Conservation (phyloP, 768 basidiomycete genomes). For the Tricholoma furcatifolium region DNA sequence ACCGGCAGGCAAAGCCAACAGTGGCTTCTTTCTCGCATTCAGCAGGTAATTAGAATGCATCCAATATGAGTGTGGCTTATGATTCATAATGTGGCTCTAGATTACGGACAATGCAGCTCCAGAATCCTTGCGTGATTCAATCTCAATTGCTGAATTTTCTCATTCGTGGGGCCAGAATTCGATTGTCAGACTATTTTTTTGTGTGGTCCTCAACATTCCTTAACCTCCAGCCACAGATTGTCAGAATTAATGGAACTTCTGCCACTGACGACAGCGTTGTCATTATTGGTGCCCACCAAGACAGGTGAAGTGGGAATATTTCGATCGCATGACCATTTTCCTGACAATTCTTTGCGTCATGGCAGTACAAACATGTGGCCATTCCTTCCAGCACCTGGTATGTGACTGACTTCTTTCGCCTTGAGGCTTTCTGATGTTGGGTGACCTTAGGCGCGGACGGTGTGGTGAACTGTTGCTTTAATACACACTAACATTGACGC, state of each 20-base stretch:
- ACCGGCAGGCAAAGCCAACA: conserved; percentile 74
- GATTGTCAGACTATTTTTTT: conserved; percentile 44
- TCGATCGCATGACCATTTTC: conserved; percentile 1
- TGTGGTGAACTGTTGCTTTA: conserved; percentile 21
- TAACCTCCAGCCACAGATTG: conserved; percentile 48
- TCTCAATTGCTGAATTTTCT: conserved; percentile 69
- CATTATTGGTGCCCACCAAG: conserved; percentile 80
- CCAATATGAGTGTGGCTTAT: not conserved
- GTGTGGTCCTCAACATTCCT: conserved; percentile 9
- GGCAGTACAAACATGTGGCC: conserved; percentile 75
- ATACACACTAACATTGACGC: conserved; percentile 22
- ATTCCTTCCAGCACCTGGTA: conserved; percentile 76
- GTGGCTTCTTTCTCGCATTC: conserved; percentile 72
- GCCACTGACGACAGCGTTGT: conserved; percentile 58
- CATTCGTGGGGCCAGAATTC: conserved; percentile 88
- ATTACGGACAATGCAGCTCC: conserved; percentile 65
- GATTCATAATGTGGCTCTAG: conserved; percentile 31
- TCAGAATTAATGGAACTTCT: conserved; percentile 73
- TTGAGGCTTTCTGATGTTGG: conserved; percentile 21
- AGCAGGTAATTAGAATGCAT: conserved; percentile 43
- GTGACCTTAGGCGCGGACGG: conserved; percentile 47
- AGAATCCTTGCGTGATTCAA: conserved; percentile 48
- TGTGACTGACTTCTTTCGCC: conserved; percentile 19
- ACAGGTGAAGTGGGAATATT: conserved; percentile 49
- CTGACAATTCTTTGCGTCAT: conserved; percentile 8